phyloP scores from a whole-genome alignment of 257 asterid genomes.

The Solanum okadae region DNA sequence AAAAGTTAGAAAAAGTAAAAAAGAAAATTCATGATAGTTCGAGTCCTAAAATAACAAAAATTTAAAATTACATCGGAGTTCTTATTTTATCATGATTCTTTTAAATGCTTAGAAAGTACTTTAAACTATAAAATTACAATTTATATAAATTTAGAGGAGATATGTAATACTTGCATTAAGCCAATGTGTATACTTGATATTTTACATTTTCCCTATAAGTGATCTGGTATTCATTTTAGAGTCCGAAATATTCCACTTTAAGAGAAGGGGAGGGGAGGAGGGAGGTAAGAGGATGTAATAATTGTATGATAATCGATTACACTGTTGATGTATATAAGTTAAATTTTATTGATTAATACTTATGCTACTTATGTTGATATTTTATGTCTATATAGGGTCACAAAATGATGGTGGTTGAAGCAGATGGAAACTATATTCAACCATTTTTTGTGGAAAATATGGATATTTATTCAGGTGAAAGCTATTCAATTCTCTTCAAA shows the following conservation, averaged over 20 bases:
- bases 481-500: constrained; percentile 59
- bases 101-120: neutral
- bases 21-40: too few species aligned
- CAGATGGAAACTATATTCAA: constrained; percentile 67
- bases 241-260: neutral
- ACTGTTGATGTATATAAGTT: neutral
- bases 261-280: neutral
- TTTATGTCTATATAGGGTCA: constrained; percentile 38
- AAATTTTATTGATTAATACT: neutral
- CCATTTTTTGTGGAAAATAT: constrained; percentile 53
- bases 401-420: constrained; percentile 67
- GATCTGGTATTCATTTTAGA: neutral
- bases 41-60: neutral
- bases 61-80: neutral
- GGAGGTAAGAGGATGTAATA: neutral
- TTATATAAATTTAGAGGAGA: neutral
- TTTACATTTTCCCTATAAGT: neutral
- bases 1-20: neutral
- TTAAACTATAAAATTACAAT: neutral
- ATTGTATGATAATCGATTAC: neutral
- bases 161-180: neutral
- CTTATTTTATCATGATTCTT: neutral
- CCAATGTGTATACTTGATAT: neutral
- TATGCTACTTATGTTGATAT: neutral
- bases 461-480: constrained; percentile 80